A percentile compares a stretch with the other conserved stretches of the same genome.
Conservation (phyloP, 306 rosid species). For the Arachis hypogaea region DNA sequence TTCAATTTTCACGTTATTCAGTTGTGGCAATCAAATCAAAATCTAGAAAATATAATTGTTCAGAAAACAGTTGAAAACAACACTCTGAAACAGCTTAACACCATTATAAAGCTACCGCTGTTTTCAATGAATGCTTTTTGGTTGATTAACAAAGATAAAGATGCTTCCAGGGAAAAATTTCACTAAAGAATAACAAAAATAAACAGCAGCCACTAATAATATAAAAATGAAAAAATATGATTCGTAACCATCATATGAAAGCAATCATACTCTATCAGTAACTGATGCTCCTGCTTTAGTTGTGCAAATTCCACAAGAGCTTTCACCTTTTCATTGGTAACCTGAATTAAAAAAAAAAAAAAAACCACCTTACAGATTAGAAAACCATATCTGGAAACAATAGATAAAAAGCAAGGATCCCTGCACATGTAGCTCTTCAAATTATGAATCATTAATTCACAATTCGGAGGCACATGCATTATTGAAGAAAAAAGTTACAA, state of each 20-base stretch:
- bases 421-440: conserved; percentile 16
- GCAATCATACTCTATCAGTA: conserved; percentile 71
- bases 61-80: conserved; percentile 1
- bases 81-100: conserved; percentile 2
- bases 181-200: conserved; percentile 13
- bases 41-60: conserved; percentile 5
- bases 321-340: conserved; percentile 93
- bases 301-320: conserved; percentile 91
- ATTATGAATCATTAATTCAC: conserved; percentile 29
- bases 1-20: not conserved
- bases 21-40: conserved; percentile 20
- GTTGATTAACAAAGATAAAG: conserved; percentile 10
- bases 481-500: conserved; percentile 17
- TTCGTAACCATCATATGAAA: conserved; percentile 33
- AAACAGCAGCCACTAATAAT: conserved; percentile 3
- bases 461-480: conserved; percentile 28
- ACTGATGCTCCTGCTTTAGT: conserved; percentile 76
- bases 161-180: conserved; percentile 15
- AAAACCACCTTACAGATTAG: conserved; percentile 23
- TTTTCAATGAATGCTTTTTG: conserved; percentile 12
- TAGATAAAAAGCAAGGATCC: conserved; percentile 25
- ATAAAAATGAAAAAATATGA: conserved; percentile 29
- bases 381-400: conserved; percentile 2
- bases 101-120: not conserved
- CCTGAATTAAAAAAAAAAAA: conserved; percentile 57